Base-by-base conservation (phyloP, 2,329 filamentous ascomycete species). In the Gaeumannomyces tritici region DNA sequence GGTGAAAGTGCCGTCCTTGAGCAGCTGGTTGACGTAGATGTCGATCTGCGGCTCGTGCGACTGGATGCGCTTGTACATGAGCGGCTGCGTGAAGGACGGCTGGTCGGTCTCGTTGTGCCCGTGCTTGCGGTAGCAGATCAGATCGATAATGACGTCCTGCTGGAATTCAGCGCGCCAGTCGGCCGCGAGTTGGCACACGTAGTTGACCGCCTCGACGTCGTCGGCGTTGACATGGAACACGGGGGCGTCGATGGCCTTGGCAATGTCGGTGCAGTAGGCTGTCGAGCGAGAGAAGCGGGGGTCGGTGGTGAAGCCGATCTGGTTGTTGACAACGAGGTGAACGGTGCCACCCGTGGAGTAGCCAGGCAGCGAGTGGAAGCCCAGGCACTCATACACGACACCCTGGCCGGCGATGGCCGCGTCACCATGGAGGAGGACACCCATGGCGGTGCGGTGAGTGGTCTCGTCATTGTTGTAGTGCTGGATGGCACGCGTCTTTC, bases 31-130 rank as follows among this genome's bases (percentile, higher is more conserved):
- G 68, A 95, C 85, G 74, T 99, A 99, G 71, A 91, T 90, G 73
- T 96, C 89, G 64, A 99, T 87, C 73, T 95, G 90, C 57, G 89
- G 86, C 67, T 89, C 84, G 75, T 98, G 91, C 64, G 88, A 83
- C 69, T 87, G 85, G 73, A 99, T 98, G 72, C 90, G 90, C 87
- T 98, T 97, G 86, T 99, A 99, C 95, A 99, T 99, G 69, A 97
- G 80, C 55, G 95, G 95, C 76, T 99, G 95, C n/a, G 95, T 99
- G 83, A 99, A 99, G 55, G 93, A 96, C 59, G 95, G 95, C 82
- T 99, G 95, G 74, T 99, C 95, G 13, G 95, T 99, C 82, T 99
- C 95, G 80, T 99, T 99, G 86, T 99, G 95, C 66, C 95, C 95
- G 76, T 97, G 88, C 81, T 98, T 99, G 73, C 95, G 90, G 84